A percentile compares a stretch with the other conserved stretches of the same genome.
phyloP scores from a whole-genome alignment of 2,329 filamentous ascomycete species.

The Zasmidium cellare region DNA sequence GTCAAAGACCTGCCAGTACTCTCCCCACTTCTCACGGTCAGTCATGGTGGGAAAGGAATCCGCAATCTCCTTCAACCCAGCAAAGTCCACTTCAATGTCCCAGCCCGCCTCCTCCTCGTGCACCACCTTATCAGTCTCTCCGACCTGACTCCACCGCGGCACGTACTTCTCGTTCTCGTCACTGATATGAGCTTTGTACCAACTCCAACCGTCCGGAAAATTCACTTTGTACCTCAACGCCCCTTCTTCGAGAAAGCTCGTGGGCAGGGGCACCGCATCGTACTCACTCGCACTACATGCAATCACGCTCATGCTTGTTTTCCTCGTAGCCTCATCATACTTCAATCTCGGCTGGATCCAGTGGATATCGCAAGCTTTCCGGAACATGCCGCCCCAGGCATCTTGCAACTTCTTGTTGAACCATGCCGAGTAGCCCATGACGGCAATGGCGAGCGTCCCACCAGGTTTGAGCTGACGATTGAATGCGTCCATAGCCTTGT shows the following conservation, averaged over 20 bases:
- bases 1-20: background rate
- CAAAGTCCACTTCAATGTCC: background rate
- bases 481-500: constrained; percentile 18
- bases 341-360: background rate
- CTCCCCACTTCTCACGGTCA: background rate
- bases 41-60: background rate
- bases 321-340: background rate
- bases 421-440: background rate
- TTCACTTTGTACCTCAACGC: background rate
- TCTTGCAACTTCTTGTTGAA: background rate
- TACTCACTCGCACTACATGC: background rate
- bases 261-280: background rate
- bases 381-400: background rate
- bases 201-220: background rate
- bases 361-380: background rate
- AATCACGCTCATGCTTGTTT: background rate
- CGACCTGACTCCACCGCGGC: background rate
- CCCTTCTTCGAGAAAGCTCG: background rate
- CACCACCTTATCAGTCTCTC: background rate
- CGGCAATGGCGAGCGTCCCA: constrained; percentile 19
- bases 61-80: background rate
- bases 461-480: constrained; percentile 20
- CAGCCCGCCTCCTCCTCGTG: background rate
- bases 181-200: background rate
- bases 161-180: background rate